phyloP scores from a whole-genome alignment of 2,329 filamentous ascomycete species.

The Microsporum audouinii region DNA sequence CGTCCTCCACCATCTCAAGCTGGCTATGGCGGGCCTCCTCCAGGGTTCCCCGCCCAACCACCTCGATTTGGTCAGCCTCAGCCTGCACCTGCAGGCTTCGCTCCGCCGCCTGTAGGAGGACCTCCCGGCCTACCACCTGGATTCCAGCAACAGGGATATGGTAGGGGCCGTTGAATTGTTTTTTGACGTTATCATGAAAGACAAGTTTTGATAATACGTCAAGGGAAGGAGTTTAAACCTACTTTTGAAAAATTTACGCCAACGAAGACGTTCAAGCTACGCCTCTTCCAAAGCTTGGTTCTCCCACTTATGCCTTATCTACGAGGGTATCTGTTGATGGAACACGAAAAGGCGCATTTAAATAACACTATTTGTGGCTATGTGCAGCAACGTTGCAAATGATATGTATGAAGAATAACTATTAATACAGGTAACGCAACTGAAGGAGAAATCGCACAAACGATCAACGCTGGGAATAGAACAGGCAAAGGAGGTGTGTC shows the following conservation, averaged over 20 bases:
- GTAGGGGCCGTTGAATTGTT: constrained; percentile 25
- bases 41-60: constrained; percentile 28
- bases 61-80: constrained; percentile 31
- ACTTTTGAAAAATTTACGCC: background rate
- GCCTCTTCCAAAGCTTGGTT: background rate
- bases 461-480: background rate
- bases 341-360: background rate
- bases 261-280: background rate
- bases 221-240: background rate
- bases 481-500: background rate
- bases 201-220: background rate
- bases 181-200: background rate
- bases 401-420: background rate
- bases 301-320: background rate
- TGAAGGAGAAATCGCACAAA: background rate
- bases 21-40: constrained; percentile 54
- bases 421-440: background rate
- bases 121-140: constrained; percentile 28
- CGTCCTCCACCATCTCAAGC: constrained; percentile 58
- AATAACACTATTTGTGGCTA: background rate
- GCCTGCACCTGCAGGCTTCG: constrained; percentile 43
- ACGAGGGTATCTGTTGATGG: background rate
- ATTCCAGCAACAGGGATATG: constrained; percentile 33
- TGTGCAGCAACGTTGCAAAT: background rate
- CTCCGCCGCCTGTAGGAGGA: constrained; percentile 20